Base-by-base conservation (phyloP, 768 basidiomycete genomes). In the Mycena rosella region DNA sequence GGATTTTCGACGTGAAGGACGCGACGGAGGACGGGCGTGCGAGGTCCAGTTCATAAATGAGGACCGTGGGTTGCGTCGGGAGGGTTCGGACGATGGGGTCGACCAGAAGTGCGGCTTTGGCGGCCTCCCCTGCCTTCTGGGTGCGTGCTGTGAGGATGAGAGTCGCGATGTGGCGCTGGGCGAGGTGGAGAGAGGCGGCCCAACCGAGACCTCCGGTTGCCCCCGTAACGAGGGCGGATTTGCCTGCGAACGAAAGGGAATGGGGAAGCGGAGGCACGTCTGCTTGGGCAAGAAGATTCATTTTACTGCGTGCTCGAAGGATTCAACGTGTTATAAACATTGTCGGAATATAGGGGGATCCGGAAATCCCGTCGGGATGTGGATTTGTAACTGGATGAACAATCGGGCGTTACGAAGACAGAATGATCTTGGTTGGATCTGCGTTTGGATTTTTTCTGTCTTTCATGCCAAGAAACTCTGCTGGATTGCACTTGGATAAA, bases 191-290 rank as follows among this genome's bases (percentile, higher is more conserved):
- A 30, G 67, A 56, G 1, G 70, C 62, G 26, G 67, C 68, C 20
- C 49, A 52, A n/a, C 73, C 73, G 5, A 73, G 49, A 45, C 73
- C 73, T 17, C 48, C 36, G 34, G 64, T 74, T 9, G 69, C 69
- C 7, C 71, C 73, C 1, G 73, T 72, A 54, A 82, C 74, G 32
- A 82, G 72, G 40, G 72, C 76, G 13, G 78, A 77, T 64, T 78
- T 80, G 20, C 78, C 78, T 9, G 58, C 52, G 27, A 74, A 74
- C 4, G 71, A 57, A 20, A 74, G 61, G 2, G 61, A 62, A 9
- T 53, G 22, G 10, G 70, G 70, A n/a, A 74, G 62, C 10, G 60
- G 53, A 17, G 59, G 57, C 17, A 74, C 34, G 20, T 52, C 34
- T 20, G 70, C 65, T 48, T 70, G 68, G 22, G 69, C n/a, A n/a